Conservation (phyloP, 331 rosid genomes). For the Cucumis variabilis region DNA sequence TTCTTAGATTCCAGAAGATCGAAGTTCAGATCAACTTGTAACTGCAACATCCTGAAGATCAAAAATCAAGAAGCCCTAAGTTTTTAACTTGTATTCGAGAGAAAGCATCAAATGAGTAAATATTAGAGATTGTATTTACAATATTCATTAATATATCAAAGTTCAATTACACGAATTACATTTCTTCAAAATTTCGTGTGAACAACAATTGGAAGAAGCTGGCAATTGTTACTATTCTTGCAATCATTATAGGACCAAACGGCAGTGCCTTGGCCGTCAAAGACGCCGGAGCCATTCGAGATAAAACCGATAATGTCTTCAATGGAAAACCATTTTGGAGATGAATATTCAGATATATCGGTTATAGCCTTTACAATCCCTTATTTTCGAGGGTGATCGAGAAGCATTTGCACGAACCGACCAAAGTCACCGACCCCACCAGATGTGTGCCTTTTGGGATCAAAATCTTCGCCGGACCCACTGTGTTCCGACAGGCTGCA, state of each 20-base stretch:
- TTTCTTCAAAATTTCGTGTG: no score
- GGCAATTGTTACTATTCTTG: slow-evolving; percentile 30
- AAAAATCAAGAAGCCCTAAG: no score
- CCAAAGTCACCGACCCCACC: slow-evolving; percentile 56
- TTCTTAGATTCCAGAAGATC: no score
- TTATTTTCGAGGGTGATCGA: slow-evolving; percentile 55
- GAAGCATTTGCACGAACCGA: slow-evolving; percentile 68
- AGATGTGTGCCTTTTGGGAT: slow-evolving; percentile 61
- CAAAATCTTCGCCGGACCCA: slow-evolving; percentile 48
- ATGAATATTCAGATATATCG: slow-evolving; percentile 48
- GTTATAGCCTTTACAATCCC: slow-evolving; percentile 59
- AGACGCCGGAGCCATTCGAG: slow-evolving; percentile 60
- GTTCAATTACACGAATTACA: no score
- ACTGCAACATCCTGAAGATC: no score
- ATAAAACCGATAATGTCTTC: slow-evolving; percentile 43
- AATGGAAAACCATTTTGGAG: slow-evolving; percentile 67
- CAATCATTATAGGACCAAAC: slow-evolving; percentile 54
- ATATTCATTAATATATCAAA: no score
- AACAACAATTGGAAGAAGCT: slow-evolving; percentile 51
- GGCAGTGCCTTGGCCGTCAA: slow-evolving; percentile 69
- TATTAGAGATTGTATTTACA: no score
- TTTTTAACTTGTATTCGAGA: no score
- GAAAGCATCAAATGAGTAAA: no score
- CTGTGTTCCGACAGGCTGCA: slow-evolving; percentile 58
- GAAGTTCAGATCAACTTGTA: no score